Percentiles rank a stretch among this genome's conserved stretches.
These are phyloP conservation scores for Elaeis guineensis DNA, from an alignment of 176 grass and related monocot species.

Conservation along the genomic window DNA sequence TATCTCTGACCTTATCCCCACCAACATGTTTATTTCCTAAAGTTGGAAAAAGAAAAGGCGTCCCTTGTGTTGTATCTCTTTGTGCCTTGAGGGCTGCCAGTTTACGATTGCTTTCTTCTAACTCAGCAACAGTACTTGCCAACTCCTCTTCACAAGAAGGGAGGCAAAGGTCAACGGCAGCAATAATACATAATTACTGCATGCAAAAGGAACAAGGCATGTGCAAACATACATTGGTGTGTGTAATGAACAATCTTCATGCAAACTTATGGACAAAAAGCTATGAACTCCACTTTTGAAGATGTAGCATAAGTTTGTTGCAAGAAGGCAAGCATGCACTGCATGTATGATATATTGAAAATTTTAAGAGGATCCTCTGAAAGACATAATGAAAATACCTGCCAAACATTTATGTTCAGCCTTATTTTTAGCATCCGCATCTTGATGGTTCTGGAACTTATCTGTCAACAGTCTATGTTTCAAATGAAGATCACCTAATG, in stretches of 20 bases:
- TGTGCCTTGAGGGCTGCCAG: slow-evolving; percentile 55
- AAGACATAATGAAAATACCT: slow-evolving; percentile 48
- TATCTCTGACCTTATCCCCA: slow-evolving; percentile 55
- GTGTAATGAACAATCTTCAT: too few species aligned
- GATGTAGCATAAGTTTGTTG: too few species aligned
- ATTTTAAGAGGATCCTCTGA: slow-evolving; percentile 1
- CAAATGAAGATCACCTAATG: slow-evolving; percentile 63
- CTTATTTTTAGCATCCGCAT: slow-evolving; percentile 38
- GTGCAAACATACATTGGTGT: too few species aligned
- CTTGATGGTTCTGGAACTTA: slow-evolving; percentile 44
- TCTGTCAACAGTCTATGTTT: slow-evolving; percentile 51
- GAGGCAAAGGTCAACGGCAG: slow-evolving; percentile 12
- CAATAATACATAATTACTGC: neutral
- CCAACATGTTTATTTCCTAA: slow-evolving; percentile 44
- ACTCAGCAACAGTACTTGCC: slow-evolving; percentile 43
- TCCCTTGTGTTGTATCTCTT: slow-evolving; percentile 44
- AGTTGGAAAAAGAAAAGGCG: slow-evolving; percentile 47
- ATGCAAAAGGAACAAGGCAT: too few species aligned
- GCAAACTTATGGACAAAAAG: too few species aligned
- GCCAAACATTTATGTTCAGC: slow-evolving; percentile 55
- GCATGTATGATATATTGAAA: neutral
- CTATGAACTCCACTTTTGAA: too few species aligned
- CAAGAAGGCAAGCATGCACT: too few species aligned
- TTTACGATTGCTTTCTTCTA: slow-evolving; percentile 63
- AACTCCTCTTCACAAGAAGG: slow-evolving; percentile 64